Evolutionary conservation across 257 asterid species (phyloP).

Genomic region (Linderniella brevidens): DNA sequence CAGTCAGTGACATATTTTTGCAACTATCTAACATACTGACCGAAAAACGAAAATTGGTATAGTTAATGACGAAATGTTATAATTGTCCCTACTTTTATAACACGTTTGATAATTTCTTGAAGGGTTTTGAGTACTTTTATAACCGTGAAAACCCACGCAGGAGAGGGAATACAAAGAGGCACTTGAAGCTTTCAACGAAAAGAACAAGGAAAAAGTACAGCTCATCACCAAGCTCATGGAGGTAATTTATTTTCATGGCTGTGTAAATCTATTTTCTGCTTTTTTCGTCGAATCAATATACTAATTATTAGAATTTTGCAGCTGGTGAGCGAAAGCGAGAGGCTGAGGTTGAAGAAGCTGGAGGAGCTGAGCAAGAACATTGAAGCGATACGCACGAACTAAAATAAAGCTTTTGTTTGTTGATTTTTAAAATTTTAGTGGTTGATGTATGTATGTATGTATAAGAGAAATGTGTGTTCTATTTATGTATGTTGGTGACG

Average conservation of each 20-base stretch:
- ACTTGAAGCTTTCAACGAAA: constrained; percentile 81
- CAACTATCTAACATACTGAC: neutral
- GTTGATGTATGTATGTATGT: no score
- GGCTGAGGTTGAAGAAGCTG: constrained; percentile 76
- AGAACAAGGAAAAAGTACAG: constrained; percentile 89
- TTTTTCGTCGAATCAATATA: no score
- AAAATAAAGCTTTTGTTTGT: constrained; percentile 2
- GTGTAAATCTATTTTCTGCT: neutral
- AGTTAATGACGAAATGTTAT: no score
- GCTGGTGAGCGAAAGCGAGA: constrained; percentile 89
- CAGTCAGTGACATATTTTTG: no score
- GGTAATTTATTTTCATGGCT: constrained; percentile 24
- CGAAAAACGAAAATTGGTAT: neutral
- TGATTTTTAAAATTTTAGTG: no score
- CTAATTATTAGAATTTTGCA: constrained; percentile 14
- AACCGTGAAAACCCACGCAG: no score
- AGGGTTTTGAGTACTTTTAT: neutral
- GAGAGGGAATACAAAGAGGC: constrained; percentile 93
- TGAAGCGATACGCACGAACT: constrained; percentile 40
- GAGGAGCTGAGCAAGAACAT: constrained; percentile 99
- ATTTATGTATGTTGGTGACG: no score
- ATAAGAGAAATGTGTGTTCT: no score
- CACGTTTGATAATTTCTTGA: no score
- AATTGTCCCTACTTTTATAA: no score
- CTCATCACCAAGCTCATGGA: constrained; percentile 88